Evolutionary conservation across 2,329 filamentous ascomycete genomes (phyloP), one percentile per base, ranked within the genome.

Genomic region (Neonectria faginata): DNA sequence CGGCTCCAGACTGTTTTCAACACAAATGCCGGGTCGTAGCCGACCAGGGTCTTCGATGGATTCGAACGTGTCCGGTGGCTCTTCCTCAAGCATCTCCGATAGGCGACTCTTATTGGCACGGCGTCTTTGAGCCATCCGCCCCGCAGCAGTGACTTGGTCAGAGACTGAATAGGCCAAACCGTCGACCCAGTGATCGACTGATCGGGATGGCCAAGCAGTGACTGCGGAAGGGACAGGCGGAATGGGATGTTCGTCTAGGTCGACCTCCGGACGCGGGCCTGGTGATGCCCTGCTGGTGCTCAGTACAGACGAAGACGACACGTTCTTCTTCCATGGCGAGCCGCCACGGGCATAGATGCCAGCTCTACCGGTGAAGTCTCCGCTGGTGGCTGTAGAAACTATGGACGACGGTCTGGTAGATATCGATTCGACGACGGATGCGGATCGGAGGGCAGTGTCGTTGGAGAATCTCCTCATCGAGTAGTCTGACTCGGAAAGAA

Each of bases 41-140:
- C 16, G 2, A 14, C 25, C 20, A 5, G 25, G 7, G 10, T 8
- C 12, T 1, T 18, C 9, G 22, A 44, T 10, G 2, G 5, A 6
- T 6, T 57, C 41, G 25, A 27, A 9, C 3, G 47, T 9, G n/a
- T 47, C 45, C 9, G 12, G 3, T 0, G 18, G 4, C 3, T 42
- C 56, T 5, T 59, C 54, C 22, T 10, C n/a, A 3, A 36, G 50
- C 22, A 60, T 11, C 16, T 57, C 55, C 1, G 29, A 51, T 11
- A 56, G 12, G 3, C 47, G 27, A 1, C 39, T 41, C 44, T 57
- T 58, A 20, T 60, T 58, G n/a, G 50, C 16, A 25, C 63, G 63
- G 20, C 63, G 63, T 22, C 64, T 63, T 20, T 68, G 63, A 11
- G 60, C 57, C 20, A 67, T 57, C 60, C 66, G 56, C 5, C 63